Conservation (phyloP, 306 rosid species). For the Begonia loranthoides region DNA sequence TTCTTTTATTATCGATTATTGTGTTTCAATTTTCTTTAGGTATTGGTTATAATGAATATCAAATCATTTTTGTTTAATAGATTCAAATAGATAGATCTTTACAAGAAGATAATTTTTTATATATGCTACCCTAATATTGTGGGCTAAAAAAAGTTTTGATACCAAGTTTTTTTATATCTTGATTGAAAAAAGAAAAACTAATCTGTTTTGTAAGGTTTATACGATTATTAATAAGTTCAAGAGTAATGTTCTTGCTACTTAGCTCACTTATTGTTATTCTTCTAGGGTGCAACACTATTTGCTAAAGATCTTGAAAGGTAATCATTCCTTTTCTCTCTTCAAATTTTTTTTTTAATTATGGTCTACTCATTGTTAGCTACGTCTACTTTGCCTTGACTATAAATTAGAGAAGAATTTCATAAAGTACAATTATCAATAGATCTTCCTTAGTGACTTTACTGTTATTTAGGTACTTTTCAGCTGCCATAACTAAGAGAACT, state of each 20-base stretch:
- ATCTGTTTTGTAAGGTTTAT: no score
- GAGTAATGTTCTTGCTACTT: neutral
- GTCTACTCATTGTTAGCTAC: no score
- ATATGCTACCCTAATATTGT: neutral
- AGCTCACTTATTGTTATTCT: slow-evolving; percentile 6
- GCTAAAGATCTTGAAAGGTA: slow-evolving; percentile 74
- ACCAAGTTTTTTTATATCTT: no score
- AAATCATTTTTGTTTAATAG: no score
- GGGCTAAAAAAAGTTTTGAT: no score
- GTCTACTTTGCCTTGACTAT: no score
- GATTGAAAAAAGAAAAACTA: no score
- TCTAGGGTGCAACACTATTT: slow-evolving; percentile 70
- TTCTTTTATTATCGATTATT: no score
- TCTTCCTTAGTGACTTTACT: neutral
- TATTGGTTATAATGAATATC: no score
- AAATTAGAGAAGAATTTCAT: neutral
- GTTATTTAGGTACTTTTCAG: neutral
- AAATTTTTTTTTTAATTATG: neutral
- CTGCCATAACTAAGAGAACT: neutral
- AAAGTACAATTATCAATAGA: neutral
- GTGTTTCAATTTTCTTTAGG: no score
- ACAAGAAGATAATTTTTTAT: neutral
- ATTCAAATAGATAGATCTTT: no score
- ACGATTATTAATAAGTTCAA: no score
- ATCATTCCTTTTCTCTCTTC: neutral